Evolutionary conservation across 139 green algal genomes (phyloP), one percentile per base, ranked within the genome.

Genomic region (Tetraselmis chui): DNA sequence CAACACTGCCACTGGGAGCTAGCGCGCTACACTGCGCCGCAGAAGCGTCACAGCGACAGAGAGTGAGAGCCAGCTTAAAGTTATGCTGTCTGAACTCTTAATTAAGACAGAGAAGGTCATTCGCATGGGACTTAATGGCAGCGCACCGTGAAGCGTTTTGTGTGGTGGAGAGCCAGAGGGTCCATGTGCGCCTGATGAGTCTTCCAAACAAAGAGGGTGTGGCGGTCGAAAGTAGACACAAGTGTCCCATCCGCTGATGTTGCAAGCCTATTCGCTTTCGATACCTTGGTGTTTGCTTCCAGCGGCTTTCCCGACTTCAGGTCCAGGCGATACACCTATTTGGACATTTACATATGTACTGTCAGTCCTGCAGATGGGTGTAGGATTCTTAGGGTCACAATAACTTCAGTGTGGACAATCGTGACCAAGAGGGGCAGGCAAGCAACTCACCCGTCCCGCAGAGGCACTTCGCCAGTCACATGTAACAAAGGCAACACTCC

Each of bases 131-230:
- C 28, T 2, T 29, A 80, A 2, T 32, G 76, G 28, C 1, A 30
- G n/a, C 87, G 31, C 80, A 92, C 90, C 32, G 91, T 94, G 84
- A 95, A 88, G 0, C 84, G 59, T 83, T 93, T 93, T 22, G 92
- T 95, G 87, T 93, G 91, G 29, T 88, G 84, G 76, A 96, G 84
- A 76, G 85, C 87, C 31, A 94, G 84, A 2, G 92, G 86, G 32
- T 85, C 79, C 27, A 80, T 32, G 18, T 87, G 81, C 1, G 83
- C 78, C 28, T 75, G 31, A 30, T 81, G 79, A 18, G 87, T 82
- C 2, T 86, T 67, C 89, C 91, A 95, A 76, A 95, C 88, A 74
- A 90, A 87, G 24, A 94, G 59, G 0, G 82, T 92, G 83, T 92
- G 87, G 26, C 80, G 81, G 85, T 94, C 92, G 2, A 89, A 76